Conservation (phyloP, 495 filamentous ascomycete species). For the Hypoxylon lienhwacheense region DNA sequence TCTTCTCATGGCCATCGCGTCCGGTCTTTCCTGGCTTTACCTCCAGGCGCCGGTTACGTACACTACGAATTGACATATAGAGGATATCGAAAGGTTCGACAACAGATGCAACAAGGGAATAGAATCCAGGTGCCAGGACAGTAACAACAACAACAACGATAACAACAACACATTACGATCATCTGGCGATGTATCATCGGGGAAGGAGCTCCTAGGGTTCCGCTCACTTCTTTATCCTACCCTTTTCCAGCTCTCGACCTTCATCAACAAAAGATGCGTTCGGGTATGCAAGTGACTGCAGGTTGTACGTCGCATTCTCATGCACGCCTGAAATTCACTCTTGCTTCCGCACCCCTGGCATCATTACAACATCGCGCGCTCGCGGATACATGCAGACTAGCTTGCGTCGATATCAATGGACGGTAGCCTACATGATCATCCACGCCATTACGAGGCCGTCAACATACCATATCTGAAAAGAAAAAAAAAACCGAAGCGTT, state of each 20-base stretch:
- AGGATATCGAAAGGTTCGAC: conserved; percentile 1
- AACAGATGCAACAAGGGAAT: conserved; percentile 18
- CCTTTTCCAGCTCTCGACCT: conserved; percentile 32
- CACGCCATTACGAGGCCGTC: conserved; percentile 26
- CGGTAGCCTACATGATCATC: conserved; percentile 29
- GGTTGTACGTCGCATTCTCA: conserved; percentile 25
- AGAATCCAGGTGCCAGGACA: conserved; percentile 17
- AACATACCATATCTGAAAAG: conserved; percentile 28
- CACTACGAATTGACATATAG: conserved; percentile 13
- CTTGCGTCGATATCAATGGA: conserved; percentile 27
- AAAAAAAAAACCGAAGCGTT: conserved; percentile 10
- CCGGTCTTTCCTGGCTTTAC: conserved; percentile 16
- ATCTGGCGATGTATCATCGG: conserved; percentile 19
- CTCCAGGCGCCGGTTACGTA: conserved; percentile 14
- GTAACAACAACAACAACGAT: too few relatives aligned
- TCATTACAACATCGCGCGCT: conserved; percentile 9
- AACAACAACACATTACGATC: conserved; percentile 18
- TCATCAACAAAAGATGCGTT: conserved; percentile 28
- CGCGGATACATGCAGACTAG: conserved; percentile 25
- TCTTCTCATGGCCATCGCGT: background rate
- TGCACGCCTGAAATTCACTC: conserved; percentile 19
- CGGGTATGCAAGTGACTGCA: conserved; percentile 35
- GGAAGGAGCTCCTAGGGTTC: conserved; percentile 24
- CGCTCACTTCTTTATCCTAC: conserved; percentile 28
- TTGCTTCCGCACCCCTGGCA: conserved; percentile 26